A percentile compares a stretch with the other conserved stretches of the same genome.
phyloP scores from a whole-genome alignment of 176 grass and related monocot genomes.

The Triticum urartu region DNA sequence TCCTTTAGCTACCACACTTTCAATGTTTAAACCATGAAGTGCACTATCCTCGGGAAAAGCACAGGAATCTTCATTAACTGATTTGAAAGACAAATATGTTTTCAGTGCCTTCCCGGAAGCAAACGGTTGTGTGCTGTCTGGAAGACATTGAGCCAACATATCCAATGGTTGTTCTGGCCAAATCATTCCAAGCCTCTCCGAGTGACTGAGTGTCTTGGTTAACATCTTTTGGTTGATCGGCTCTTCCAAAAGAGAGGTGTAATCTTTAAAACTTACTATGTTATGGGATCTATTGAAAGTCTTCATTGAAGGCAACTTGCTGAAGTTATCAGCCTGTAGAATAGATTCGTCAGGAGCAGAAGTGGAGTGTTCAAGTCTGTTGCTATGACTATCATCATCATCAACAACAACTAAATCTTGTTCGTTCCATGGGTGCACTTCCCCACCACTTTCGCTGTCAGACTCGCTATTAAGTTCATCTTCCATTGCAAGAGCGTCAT shows the following conservation, averaged over 20 bases:
- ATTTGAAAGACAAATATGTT: constrained; percentile 61
- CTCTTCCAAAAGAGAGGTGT: constrained; percentile 35
- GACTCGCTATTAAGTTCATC: constrained; percentile 64
- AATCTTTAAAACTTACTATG: constrained; percentile 46
- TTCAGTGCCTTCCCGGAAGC: constrained; percentile 48
- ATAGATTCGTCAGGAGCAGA: constrained; percentile 23
- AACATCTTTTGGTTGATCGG: constrained; percentile 57
- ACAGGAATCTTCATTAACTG: constrained; percentile 40
- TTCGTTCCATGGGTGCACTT: constrained; percentile 56
- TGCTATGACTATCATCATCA: constrained; percentile 28
- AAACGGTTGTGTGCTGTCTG: constrained; percentile 29
- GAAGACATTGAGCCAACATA: constrained; percentile 47
- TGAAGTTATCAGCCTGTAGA: constrained; percentile 22
- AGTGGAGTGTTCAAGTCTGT: constrained; percentile 6
- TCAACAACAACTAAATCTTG: constrained; percentile 30
- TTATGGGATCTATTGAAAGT: constrained; percentile 57
- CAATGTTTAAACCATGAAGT: constrained; percentile 48
- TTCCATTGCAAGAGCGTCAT: constrained; percentile 69
- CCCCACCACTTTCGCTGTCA: constrained; percentile 65
- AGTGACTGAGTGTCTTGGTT: constrained; percentile 64
- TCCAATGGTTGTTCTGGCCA: constrained; percentile 90
- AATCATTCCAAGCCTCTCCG: constrained; percentile 84
- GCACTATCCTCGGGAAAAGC: constrained; percentile 41
- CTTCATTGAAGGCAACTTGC: constrained; percentile 45
- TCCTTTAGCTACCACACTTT: constrained; percentile 41